Conservation (phyloP, 441 rosid species). For the Populus trichocarpa region DNA sequence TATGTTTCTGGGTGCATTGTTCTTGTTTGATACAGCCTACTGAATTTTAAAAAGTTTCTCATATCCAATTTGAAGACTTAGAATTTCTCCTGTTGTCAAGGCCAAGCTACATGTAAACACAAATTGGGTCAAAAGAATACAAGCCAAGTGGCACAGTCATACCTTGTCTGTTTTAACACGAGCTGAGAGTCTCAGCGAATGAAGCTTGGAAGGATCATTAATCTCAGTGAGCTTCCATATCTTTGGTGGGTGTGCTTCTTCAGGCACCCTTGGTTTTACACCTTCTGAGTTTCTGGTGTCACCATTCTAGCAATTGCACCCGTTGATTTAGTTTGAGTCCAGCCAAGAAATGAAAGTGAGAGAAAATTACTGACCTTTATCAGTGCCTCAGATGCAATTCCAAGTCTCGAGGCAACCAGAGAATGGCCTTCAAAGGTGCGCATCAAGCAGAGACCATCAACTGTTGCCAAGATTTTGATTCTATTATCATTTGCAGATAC, state of each 20-base stretch:
- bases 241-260: constrained; percentile 45
- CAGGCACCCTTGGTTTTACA: constrained; percentile 41
- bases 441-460: constrained; percentile 55
- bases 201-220: constrained; percentile 57
- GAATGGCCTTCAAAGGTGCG: constrained; percentile 41
- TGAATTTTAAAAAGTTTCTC: neutral
- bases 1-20: neutral
- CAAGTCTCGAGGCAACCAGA: constrained; percentile 25
- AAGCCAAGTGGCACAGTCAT: neutral
- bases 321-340: neutral
- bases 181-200: constrained; percentile 50
- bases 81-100: neutral
- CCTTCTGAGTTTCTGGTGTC: constrained; percentile 50
- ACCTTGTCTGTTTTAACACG: constrained; percentile 41
- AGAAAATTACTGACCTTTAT: constrained; percentile 24
- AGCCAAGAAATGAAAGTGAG: neutral
- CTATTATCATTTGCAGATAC: constrained; percentile 58
- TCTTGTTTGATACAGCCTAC: neutral
- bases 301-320: constrained; percentile 38
- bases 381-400: constrained; percentile 28
- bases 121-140: neutral
- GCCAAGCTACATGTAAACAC: neutral
- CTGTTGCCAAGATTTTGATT: constrained; percentile 59
- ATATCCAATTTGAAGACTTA: neutral
- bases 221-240: constrained; percentile 53